Evolutionary conservation across 257 asterid genomes (phyloP).

Genomic region (Rauvolfia tetraphylla): DNA sequence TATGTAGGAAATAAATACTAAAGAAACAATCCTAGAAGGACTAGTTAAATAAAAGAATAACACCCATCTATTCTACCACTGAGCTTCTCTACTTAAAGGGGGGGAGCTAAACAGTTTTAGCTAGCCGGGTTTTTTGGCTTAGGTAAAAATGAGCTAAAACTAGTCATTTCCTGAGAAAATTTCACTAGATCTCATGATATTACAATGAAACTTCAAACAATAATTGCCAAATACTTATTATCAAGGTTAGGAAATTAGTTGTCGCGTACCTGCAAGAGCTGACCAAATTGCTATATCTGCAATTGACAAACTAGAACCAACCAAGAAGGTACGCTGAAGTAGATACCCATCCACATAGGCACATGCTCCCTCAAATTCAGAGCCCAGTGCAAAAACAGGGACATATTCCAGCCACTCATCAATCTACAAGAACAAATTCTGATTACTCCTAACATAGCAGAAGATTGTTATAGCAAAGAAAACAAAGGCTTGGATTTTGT

Average conservation of each 20-base stretch:
- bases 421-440: constrained; percentile 41
- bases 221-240: neutral
- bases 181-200: neutral
- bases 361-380: constrained; percentile 95
- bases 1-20: no score
- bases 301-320: constrained; percentile 60
- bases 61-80: neutral
- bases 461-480: neutral
- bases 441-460: neutral
- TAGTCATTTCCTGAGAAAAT: neutral
- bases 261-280: constrained; percentile 68
- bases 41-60: no score
- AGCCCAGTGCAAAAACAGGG: constrained; percentile 59
- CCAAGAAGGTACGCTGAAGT: constrained; percentile 58
- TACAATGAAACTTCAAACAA: neutral
- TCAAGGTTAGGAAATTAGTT: neutral
- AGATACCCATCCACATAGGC: constrained; percentile 57
- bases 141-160: neutral
- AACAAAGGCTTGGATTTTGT: neutral
- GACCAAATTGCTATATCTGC: constrained; percentile 91
- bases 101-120: neutral
- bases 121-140: neutral
- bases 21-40: no score
- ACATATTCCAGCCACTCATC: constrained; percentile 89
- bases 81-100: neutral